phyloP scores from a whole-genome alignment of 2,329 filamentous ascomycete genomes.

The Ciborinia camelliae region DNA sequence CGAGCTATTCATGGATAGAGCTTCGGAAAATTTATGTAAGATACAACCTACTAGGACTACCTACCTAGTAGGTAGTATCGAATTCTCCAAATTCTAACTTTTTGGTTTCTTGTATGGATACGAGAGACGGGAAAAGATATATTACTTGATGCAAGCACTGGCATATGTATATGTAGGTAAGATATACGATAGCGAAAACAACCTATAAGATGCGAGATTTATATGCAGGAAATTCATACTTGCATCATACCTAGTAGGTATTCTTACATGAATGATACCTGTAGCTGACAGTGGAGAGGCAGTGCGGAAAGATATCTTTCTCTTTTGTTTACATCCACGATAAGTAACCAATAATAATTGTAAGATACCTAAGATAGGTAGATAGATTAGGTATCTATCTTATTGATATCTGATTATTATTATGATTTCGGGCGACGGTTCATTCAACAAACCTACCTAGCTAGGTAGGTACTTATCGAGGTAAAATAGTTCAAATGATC shows the following conservation, averaged over 20 bases:
- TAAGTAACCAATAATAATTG: neutral
- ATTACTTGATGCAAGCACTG: neutral
- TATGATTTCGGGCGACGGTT: too few species aligned
- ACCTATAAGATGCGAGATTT: neutral
- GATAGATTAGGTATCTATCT: too few species aligned
- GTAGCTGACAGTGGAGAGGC: neutral
- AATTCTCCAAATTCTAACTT: neutral
- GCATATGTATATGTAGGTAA: neutral
- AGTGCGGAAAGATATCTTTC: neutral
- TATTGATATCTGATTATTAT: too few species aligned
- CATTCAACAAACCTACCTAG: neutral
- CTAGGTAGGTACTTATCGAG: too few species aligned
- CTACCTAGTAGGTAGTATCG: neutral
- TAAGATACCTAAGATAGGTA: too few species aligned
- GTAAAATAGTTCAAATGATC: too few species aligned
- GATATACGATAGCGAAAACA: neutral
- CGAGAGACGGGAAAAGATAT: neutral
- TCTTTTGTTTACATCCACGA: neutral
- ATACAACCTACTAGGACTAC: too few species aligned
- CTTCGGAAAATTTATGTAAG: neutral
- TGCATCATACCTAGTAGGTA: constrained; percentile 1
- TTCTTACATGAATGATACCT: neutral
- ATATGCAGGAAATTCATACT: neutral
- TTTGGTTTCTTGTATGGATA: too few species aligned
- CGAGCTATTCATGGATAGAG: constrained; percentile 1